Percentiles rank a stretch among this genome's conserved stretches.
phyloP scores from a whole-genome alignment of 2,329 filamentous ascomycete species.

The Coniochaeta sp. region DNA sequence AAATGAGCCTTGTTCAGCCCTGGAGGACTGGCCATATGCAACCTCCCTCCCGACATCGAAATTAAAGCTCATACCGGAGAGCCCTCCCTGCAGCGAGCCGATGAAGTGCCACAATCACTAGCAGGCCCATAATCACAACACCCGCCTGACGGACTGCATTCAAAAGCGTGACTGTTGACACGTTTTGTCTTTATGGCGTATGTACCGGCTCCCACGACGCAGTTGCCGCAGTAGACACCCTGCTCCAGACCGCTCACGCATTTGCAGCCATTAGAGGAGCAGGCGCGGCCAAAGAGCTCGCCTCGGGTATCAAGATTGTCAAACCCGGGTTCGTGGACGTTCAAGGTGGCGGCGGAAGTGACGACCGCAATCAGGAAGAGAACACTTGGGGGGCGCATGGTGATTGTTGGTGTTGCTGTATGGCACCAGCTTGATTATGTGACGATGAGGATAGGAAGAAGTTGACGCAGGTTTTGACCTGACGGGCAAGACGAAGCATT shows the following conservation, averaged over 20 bases:
- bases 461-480: background rate
- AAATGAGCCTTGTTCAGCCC: too few relatives aligned
- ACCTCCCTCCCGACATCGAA: background rate
- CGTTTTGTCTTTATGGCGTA: conserved; percentile 13
- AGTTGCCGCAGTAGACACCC: conserved; percentile 16
- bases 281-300: conserved; percentile 8
- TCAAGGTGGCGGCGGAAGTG: background rate
- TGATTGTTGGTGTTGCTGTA: background rate
- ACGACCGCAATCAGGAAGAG: background rate
- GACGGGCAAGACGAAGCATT: background rate
- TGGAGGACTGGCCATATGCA: background rate
- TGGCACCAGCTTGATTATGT: too few relatives aligned
- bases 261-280: conserved; percentile 15
- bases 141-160: conserved; percentile 13
- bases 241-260: conserved; percentile 14
- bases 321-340: background rate
- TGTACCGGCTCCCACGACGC: conserved; percentile 6
- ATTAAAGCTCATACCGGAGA: background rate
- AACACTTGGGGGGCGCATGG: background rate
- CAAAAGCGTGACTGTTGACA: conserved; percentile 13
- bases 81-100: background rate
- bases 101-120: conserved; percentile 10
- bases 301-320: background rate
- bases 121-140: conserved; percentile 16
- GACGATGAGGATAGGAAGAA: too few relatives aligned